These are phyloP conservation scores for Russula dissimulans DNA, from an alignment of 768 basidiomycete genomes.

Conservation along the genomic window DNA sequence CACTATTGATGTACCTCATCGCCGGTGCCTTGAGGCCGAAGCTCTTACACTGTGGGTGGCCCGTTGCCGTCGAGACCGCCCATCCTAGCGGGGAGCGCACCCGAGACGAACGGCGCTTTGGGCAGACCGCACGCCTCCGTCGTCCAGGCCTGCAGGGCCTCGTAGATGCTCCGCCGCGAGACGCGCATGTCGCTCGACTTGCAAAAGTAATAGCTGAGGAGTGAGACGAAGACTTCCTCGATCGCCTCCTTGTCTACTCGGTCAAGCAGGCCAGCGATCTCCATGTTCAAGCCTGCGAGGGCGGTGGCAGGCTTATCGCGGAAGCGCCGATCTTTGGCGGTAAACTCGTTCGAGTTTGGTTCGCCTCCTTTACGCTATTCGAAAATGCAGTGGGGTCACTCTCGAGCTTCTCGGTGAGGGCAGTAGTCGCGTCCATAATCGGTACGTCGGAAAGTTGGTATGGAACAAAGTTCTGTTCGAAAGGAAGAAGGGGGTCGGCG, in stretches of 20 bases:
- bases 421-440: constrained; percentile 41
- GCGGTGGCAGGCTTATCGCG: neutral
- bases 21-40: constrained; percentile 1
- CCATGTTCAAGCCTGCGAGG: constrained; percentile 19
- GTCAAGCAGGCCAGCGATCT: constrained; percentile 8
- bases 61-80: neutral
- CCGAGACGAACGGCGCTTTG: constrained; percentile 7
- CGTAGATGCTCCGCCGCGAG: neutral
- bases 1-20: constrained; percentile 2
- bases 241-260: constrained; percentile 8
- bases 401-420: constrained; percentile 43
- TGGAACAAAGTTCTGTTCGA: constrained; percentile 62
- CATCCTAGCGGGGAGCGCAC: constrained; percentile 9
- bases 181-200: constrained; percentile 8
- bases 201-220: constrained; percentile 15
- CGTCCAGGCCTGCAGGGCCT: constrained; percentile 16
- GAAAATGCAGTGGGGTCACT: constrained; percentile 32
- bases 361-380: neutral
- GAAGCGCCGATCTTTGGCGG: neutral
- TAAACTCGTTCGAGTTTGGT: neutral
- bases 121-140: constrained; percentile 15
- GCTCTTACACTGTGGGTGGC: neutral
- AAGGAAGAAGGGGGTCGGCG: constrained; percentile 73
- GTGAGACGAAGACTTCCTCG: constrained; percentile 14
- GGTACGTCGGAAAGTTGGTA: constrained; percentile 59